Percentiles rank a stretch among this genome's conserved stretches.
Evolutionary conservation across 148 eudicot genomes (phyloP).

Genomic region (Selenicereus undatus): DNA sequence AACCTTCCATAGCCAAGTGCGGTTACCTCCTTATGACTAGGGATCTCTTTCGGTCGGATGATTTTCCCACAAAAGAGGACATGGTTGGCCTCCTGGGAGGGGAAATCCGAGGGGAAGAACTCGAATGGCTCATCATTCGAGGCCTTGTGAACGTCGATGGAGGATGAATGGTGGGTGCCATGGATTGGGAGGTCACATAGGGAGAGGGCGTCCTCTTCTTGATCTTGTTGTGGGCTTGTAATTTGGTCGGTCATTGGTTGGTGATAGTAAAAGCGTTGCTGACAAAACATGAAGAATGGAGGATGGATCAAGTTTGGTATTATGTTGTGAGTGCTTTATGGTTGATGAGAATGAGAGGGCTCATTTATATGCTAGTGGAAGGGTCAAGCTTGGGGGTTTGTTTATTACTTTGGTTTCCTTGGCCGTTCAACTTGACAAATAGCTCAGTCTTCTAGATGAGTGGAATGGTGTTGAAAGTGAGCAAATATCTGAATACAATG

Average conservation of each 20-base stretch:
- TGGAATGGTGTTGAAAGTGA: not conserved
- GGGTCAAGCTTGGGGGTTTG: not conserved
- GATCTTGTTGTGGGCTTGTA: not conserved
- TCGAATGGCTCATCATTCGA: constrained; percentile 17
- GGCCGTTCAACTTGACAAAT: not conserved
- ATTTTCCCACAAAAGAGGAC: constrained; percentile 26
- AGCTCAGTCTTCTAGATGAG: not conserved
- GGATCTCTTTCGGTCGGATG: constrained; percentile 8
- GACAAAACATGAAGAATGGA: not conserved
- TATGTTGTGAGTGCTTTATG: not conserved
- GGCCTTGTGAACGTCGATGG: not conserved
- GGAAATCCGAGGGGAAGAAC: constrained; percentile 9
- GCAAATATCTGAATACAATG: not conserved
- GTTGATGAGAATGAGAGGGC: not conserved
- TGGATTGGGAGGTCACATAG: not conserved
- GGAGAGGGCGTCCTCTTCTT: not conserved
- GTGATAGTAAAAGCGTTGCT: not conserved
- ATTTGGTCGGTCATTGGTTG: not conserved
- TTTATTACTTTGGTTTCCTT: not conserved
- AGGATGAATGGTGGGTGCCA: constrained; percentile 4
- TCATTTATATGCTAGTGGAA: not conserved
- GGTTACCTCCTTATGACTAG: not conserved
- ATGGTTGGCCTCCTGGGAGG: constrained; percentile 1
- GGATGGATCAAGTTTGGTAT: not conserved
- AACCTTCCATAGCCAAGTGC: not conserved